Evolutionary conservation across 495 filamentous ascomycete species (phyloP), one percentile per base, ranked within the genome.

Genomic region (Neurospora africana): DNA sequence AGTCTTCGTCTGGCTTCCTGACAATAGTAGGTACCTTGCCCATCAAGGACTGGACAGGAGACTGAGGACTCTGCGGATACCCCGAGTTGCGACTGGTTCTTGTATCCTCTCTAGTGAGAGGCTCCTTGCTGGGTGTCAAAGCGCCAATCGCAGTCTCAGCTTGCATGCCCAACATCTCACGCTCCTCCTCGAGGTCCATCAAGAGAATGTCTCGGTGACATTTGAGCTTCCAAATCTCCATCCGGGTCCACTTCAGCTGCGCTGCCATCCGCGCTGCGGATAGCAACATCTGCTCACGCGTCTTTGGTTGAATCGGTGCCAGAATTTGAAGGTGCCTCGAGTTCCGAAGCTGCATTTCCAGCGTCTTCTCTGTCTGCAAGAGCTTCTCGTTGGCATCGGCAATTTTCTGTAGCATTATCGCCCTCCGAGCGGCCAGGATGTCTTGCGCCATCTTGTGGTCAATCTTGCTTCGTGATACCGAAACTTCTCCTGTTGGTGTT

Each of bases 301-400:
- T 94, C 77, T 92, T 92, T 3, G 89, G 87, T 75, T 95, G 91
- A 67, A 98, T 92, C 0, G 95, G 95, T 3, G 94, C 93, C 11
- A 97, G 82, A 47, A 99, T 88, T 69, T 94, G 89, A 30, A 99
- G 84, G 81, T 99, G 95, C 37, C 94, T 89, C n/a, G 94, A 93
- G 81, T 98, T 97, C 72, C 95, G 86, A 40, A 98, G 81, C 61
- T 95, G 89, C 27, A 86, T 87, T 68, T 98, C 95, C 5, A 98
- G 86, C 68, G 92, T 89, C 73, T 89, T 91, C 74, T 93, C 90
- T 13, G 86, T 85, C n/a, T 84, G 82, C 33, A 86, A 85, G 17
- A 99, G 81, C 74, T 91, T 93, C 75, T 95, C 92, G 75, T 97
- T 90, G 5, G 91, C 88, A 78, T 98, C 93, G 1, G 84, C 84